Evolutionary conservation across 345 rosid genomes (phyloP), one percentile per base, ranked within the genome.

Genomic region (Crucihimalaya himalaica): DNA sequence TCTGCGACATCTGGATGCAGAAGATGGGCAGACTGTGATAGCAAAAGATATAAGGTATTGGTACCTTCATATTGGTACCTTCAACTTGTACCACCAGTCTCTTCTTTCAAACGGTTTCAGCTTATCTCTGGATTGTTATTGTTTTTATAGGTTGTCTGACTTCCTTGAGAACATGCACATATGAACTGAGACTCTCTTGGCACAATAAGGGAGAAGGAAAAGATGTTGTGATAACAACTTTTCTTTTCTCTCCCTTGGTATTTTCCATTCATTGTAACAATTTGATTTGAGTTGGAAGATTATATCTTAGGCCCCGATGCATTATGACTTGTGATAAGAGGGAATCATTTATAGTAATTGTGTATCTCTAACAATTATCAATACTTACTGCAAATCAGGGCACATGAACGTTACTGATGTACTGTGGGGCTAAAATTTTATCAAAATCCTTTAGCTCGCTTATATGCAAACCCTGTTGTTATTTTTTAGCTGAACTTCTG

Each of bases 1-100:
- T 75, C 72, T 86, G 66, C 87, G 96, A 32, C 96, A 89, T 86
- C 86, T 89, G 73, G 87, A 85, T 23, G 84, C 85, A 81, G 97
- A 89, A 73, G 96, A 89, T 85, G 93, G 93, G 63, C 76, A 81
- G 40, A 83, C 88, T 20, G 82, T 89, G 71, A 89, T 91, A 59
- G 89, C 90, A 20, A 91, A 89, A 80, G 78, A 91, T 72, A 83
- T 85, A 70, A 71, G 81, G 81, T 78, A 78, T 45, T 25, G 40
- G 47, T 45, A 19, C 53, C 42, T 64, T 39, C 21, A 48, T 78
- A 78, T 45, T 25, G 40, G 47, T 45, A 19, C 53, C 42, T 64
- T 39, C 21, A 48, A 40, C 62, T 42, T 58, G 55, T 74, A 43
- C 50, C 48, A 70, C 11, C 25, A 53, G 25, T 50, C n/a, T 58